Percentiles rank a stretch among this genome's conserved stretches.
Conservation (phyloP, 495 filamentous ascomycete species). For the Hypomontagnella monticulosa region DNA sequence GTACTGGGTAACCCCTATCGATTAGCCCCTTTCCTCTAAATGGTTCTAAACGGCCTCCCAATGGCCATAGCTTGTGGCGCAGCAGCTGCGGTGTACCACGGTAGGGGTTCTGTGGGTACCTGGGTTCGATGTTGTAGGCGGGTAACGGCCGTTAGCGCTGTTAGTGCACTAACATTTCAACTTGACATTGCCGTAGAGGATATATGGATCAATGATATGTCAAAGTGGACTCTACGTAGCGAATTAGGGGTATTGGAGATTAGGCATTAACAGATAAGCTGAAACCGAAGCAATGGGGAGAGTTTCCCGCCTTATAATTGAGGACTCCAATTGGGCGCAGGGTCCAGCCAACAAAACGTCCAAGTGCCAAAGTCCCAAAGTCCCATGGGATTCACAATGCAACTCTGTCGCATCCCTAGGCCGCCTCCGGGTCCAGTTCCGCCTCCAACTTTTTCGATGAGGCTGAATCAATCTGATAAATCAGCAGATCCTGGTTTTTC, state of each 20-base stretch:
- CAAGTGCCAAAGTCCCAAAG: neutral
- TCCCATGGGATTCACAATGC: constrained; percentile 20
- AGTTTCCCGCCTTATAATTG: constrained; percentile 23
- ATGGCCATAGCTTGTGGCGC: constrained; percentile 37
- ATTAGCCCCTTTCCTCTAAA: constrained; percentile 22
- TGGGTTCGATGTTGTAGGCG: too few species aligned
- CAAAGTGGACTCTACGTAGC: neutral
- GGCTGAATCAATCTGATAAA: constrained; percentile 43
- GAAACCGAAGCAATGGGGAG: constrained; percentile 8
- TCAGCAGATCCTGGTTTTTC: constrained; percentile 39
- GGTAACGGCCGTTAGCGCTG: constrained; percentile 1
- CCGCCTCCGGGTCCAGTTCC: constrained; percentile 33
- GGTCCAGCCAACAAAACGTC: constrained; percentile 19
- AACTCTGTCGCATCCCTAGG: constrained; percentile 34
- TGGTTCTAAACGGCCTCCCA: neutral
- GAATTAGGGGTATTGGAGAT: constrained; percentile 4
- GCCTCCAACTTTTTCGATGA: constrained; percentile 44
- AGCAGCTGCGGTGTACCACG: constrained; percentile 4
- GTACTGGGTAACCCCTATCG: constrained; percentile 12
- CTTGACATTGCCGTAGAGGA: too few species aligned
- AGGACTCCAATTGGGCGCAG: constrained; percentile 39
- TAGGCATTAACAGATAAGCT: constrained; percentile 27
- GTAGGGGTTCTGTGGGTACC: neutral
- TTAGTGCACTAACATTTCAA: constrained; percentile 36
- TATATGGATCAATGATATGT: neutral